Conservation (phyloP, 2,329 filamentous ascomycete genomes). For the Aspergillus viridinutans region DNA sequence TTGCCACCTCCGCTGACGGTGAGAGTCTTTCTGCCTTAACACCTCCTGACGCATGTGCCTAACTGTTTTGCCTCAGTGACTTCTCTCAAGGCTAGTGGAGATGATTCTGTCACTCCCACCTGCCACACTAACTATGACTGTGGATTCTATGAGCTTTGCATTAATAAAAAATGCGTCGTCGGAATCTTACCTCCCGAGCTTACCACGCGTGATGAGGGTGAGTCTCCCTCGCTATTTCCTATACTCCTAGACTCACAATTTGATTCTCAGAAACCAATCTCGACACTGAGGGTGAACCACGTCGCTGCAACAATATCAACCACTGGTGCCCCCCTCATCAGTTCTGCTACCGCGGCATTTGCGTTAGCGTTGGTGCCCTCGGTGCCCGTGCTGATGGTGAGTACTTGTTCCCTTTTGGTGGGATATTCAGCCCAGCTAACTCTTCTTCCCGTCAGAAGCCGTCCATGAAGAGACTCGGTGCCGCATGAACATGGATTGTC, state of each 20-base stretch:
- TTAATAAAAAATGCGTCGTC: background rate
- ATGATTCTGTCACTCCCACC: background rate
- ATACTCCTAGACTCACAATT: background rate
- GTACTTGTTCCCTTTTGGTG: background rate
- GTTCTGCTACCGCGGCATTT: background rate
- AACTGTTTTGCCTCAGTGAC: background rate
- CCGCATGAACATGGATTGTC: background rate
- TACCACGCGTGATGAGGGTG: background rate
- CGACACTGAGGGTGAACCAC: background rate
- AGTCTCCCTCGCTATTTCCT: background rate
- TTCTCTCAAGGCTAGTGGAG: background rate
- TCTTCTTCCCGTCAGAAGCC: background rate
- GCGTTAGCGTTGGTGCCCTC: background rate
- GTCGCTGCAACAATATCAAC: background rate
- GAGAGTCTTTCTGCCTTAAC: background rate
- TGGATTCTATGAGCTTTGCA: background rate
- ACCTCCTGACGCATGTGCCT: background rate
- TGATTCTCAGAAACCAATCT: background rate
- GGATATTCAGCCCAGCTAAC: background rate
- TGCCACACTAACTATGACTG: background rate
- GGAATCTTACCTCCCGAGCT: background rate
- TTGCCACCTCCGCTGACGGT: background rate
- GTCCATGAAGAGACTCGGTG: background rate
- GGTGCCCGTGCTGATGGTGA: background rate
- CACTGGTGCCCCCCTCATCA: background rate